Evolutionary conservation across 2,329 filamentous ascomycete genomes (phyloP), one percentile per base, ranked within the genome.

Genomic region (Rhynchosporium agropyri): DNA sequence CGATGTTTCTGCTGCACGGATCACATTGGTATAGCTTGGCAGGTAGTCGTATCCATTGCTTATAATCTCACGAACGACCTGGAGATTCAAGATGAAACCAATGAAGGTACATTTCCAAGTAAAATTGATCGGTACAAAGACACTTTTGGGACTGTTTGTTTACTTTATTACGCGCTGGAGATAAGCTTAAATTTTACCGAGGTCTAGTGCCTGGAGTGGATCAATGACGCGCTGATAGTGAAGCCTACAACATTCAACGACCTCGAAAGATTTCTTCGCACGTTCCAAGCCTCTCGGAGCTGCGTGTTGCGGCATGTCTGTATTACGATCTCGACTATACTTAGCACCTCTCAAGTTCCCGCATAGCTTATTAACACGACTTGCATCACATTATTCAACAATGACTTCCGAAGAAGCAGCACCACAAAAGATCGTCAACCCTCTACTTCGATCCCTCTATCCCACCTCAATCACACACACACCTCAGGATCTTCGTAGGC

Each of bases 401-500:
- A 68, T 66, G 62, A 43, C 62, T 9, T 36, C 48, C 28, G 40
- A 62, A 48, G 9, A 62, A 48, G 9, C 60, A 42, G 20, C 49
- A 36, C 13, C 26, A 42, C 15, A n/a, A 1, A 50, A 62, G 20
- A 65, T 50, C 53, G 61, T 62, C 45, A 67, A 65, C 12, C 55
- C 67, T 5, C 70, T 70, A 13, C 65, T 65, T 20, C 65, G 67
- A 13, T 68, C 69, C 0, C 61, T 70, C 42, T 72, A 71, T 38
- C 67, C 68, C 20, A 36, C 59, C 20, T 26, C 63, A 20, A 66
- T 70, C 8, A 50, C 60, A 45, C 70, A 68, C 15, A 51, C 50
- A 9, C 48, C 65, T 0, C 42, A 64, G 15, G 63, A 67, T 48
- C 67, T 71, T 38, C 53, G 12, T 12, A 61, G 70, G 31, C 55